A percentile compares a stretch with the other conserved stretches of the same genome.
Conservation (phyloP, 805 yeast genomes). For the Candida anglica region DNA sequence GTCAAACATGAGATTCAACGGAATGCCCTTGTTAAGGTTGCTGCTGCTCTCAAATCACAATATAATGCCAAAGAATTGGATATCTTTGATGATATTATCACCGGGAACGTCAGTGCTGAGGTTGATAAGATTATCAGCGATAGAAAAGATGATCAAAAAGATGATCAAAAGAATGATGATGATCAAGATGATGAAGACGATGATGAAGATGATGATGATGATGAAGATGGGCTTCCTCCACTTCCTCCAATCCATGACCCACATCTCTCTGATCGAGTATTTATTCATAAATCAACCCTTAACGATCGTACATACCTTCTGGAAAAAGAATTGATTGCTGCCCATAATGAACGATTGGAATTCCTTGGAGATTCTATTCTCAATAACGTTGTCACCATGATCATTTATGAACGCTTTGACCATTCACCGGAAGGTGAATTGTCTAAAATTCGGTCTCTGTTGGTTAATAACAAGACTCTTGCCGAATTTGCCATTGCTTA, state of each 20-base stretch:
- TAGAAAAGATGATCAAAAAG: constrained; percentile 8
- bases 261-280: constrained; percentile 62
- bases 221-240: constrained; percentile 44
- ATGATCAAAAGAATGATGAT: constrained; percentile 2
- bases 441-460: constrained; percentile 61
- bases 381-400: constrained; percentile 64
- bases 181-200: constrained; percentile 1
- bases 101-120: constrained; percentile 27
- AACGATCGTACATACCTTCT: constrained; percentile 54
- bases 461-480: constrained; percentile 72
- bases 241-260: constrained; percentile 65
- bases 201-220: constrained; percentile 3
- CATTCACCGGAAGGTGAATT: constrained; percentile 76
- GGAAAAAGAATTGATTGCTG: constrained; percentile 51
- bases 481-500: constrained; percentile 68
- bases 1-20: constrained; percentile 48
- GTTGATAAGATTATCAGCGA: constrained; percentile 21
- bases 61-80: constrained; percentile 45
- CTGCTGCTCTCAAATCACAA: constrained; percentile 54
- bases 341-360: constrained; percentile 85
- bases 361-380: constrained; percentile 87
- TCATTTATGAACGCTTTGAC: constrained; percentile 66
- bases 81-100: constrained; percentile 52
- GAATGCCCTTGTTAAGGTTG: constrained; percentile 53
- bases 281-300: constrained; percentile 73